Evolutionary conservation across 2,329 filamentous ascomycete species (phyloP), one percentile per base, ranked within the genome.

Genomic region (Pseudogymnoascus sp.): DNA sequence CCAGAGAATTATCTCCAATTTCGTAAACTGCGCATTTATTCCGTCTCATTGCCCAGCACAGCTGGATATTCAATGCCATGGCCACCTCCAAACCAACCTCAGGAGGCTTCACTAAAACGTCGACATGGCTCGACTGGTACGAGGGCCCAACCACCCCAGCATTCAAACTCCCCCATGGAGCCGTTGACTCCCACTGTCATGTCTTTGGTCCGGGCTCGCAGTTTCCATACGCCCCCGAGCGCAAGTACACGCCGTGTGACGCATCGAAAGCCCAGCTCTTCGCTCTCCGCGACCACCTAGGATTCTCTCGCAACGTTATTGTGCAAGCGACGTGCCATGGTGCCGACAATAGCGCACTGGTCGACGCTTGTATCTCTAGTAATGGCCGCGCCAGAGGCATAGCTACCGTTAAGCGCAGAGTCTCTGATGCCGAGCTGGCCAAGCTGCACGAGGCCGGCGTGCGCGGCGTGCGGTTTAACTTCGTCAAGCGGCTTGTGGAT

Each of bases 41-140:
- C 12, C 5, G 14, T 25, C 18, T 43, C 20, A 14, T 22, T 43
- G 11, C 39, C 20, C 14, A 14, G 0, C 82, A 80, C 1, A 85
- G 84, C 72, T 83, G 82, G 0, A 80, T 78, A 73, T 90, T 87
- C 64, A 90, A 88, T 0, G 80, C 76, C 18, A 80, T 82, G 11
- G 79, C 75, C 68, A 90, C 87, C 0, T 84, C 83, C 0, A 80
- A 84, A 1, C 87, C 85, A 0, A 82, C 83, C 0, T 86, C 77
- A 66, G 90, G 89, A 59, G 86, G 84, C 65, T 80, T 82, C 68
- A 43, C 20, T 6, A 43, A 43, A 43, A 43, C 39, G 6, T n/a
- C 39, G 25, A 43, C 20, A 11, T 43, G 39, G 39, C 39, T 43
- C 6, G 39, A 25, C 39, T 43, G 39, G 39, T 43, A 43, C 6